Conservation (phyloP, 768 basidiomycete species). For the Termitomyces heimii region DNA sequence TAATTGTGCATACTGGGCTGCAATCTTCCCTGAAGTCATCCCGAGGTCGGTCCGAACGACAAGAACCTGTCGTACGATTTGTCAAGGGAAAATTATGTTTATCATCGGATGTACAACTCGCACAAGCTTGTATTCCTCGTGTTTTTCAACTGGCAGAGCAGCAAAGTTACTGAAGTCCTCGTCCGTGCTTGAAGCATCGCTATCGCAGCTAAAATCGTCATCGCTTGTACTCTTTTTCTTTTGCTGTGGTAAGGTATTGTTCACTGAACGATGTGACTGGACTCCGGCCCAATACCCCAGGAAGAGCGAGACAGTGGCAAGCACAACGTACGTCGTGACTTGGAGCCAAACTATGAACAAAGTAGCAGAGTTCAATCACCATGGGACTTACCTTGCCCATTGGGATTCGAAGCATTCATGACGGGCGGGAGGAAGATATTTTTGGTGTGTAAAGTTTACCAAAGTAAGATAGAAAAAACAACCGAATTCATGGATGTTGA, state of each 20-base stretch:
- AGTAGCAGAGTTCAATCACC: neutral
- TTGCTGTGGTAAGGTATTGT: neutral
- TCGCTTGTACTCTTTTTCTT: neutral
- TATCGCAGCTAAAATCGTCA: neutral
- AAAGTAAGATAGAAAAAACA: neutral
- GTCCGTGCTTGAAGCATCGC: constrained; percentile 18
- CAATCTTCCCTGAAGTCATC: constrained; percentile 69
- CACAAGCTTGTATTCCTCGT: constrained; percentile 59
- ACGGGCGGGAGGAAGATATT: neutral
- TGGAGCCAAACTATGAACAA: neutral
- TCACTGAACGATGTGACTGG: constrained; percentile 11
- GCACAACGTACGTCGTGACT: constrained; percentile 22
- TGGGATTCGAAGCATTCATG: constrained; percentile 1
- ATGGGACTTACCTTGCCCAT: constrained; percentile 8
- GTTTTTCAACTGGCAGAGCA: constrained; percentile 20
- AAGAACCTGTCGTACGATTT: constrained; percentile 35
- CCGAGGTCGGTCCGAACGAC: constrained; percentile 60
- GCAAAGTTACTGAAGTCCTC: constrained; percentile 10
- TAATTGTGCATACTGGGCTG: constrained; percentile 64
- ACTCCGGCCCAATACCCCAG: constrained; percentile 37
- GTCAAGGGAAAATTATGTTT: neutral
- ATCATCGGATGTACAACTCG: constrained; percentile 1
- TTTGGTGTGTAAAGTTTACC: neutral
- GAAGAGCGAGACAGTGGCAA: constrained; percentile 28
- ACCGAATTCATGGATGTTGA: too few relatives aligned